Base-by-base conservation (phyloP, 345 rosid species). In the Gossypium stocksii region DNA sequence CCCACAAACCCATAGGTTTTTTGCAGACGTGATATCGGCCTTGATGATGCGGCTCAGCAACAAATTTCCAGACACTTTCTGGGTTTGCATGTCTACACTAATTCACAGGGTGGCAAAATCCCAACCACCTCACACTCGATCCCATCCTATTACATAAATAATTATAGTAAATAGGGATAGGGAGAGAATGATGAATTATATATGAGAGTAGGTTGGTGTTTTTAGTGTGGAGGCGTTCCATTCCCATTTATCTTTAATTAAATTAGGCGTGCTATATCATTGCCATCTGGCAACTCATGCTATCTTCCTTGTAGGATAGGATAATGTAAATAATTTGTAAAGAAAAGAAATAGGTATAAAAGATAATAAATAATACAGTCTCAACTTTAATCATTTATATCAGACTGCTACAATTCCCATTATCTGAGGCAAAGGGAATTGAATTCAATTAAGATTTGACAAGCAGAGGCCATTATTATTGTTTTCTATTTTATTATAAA, bases 81-180 rank as follows among this genome's bases (percentile, higher is more conserved):
- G 94, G 97, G 71, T 87, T 80, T 75, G 74, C 78, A 44, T 91
- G 29, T 93, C 98, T 58, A 83, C 83, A 82, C 64, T 89, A 29
- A 85, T 91, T 51, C 98, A 85, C 72, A 62, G 75, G 75, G 22
- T 75, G 66, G 80, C 27, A 3, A 79, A 72, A 64, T 10, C 20
- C 9, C 12, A 64, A 23, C 17, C 45, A 20, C 60, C 68, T 45
- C 41, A 54, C 10, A 11, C 11, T 2, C 60, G 27, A 14, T 86
- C 74, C 2, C 60, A 14, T 85, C 74, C 7, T 34, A 54, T n/a
- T 53, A 54, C 15, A 51, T 51, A 51, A 2, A 16, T 34, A 34
- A 34, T 51, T 10, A 17, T 54, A 61, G 60, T 56, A 19, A 20
- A 34, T 4, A 4, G 6, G 38, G 38, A 34, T 10, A 11, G 49